Conservation (phyloP, 306 rosid species). For the Aeschynomene evenia region DNA sequence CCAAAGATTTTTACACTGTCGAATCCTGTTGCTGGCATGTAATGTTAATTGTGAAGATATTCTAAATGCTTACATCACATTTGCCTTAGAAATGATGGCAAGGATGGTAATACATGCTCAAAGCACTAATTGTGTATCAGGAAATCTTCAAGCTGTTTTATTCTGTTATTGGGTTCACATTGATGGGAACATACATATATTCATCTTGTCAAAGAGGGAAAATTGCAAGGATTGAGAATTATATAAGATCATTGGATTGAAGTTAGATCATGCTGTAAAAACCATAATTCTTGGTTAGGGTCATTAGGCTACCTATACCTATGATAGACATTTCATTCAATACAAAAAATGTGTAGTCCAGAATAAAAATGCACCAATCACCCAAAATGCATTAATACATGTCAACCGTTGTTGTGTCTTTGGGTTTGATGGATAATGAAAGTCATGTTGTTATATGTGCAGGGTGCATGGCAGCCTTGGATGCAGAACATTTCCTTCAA, state of each 20-base stretch:
- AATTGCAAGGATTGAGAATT: not conserved
- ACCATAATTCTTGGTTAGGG: not conserved
- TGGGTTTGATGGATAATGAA: conserved; percentile 19
- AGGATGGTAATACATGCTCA: not conserved
- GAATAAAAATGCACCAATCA: too few relatives aligned
- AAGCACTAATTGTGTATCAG: not conserved
- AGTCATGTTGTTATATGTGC: conserved; percentile 25
- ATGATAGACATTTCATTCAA: not conserved
- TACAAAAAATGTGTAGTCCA: too few relatives aligned
- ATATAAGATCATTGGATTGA: not conserved
- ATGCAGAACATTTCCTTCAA: conserved; percentile 89
- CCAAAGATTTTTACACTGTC: not conserved
- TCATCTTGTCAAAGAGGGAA: not conserved
- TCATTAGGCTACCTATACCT: not conserved
- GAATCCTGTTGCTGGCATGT: not conserved
- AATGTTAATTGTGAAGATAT: not conserved
- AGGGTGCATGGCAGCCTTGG: conserved; percentile 98
- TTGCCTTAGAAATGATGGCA: not conserved
- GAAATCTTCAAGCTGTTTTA: conserved; percentile 13
- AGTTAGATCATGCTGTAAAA: not conserved
- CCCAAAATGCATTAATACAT: too few relatives aligned
- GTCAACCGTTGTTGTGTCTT: too few relatives aligned
- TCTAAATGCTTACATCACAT: not conserved
- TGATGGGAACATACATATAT: not conserved
- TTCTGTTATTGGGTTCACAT: not conserved